Percentiles rank a stretch among this genome's conserved stretches.
Conservation (phyloP, 2,329 filamentous ascomycete genomes). For the Chalaropsis ovoidea region DNA sequence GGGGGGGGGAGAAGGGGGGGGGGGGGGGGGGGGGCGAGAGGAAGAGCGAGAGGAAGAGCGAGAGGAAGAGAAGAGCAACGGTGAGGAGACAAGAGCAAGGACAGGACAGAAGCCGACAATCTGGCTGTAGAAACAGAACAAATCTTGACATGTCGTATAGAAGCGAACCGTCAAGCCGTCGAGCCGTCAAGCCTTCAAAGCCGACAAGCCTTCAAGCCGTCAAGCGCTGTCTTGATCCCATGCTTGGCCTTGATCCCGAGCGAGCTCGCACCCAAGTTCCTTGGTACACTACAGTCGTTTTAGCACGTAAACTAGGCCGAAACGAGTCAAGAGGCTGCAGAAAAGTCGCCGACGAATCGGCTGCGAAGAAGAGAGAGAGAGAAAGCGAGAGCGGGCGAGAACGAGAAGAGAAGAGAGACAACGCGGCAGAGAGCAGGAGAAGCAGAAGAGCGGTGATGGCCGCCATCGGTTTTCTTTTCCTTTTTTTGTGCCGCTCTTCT, state of each 20-base stretch:
- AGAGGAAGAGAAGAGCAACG: not conserved
- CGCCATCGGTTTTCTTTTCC: no score
- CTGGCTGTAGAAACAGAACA: not conserved
- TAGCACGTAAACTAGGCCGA: not conserved
- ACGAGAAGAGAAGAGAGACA: not conserved
- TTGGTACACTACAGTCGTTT: not conserved
- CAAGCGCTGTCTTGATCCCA: no score
- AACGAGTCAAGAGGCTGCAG: not conserved
- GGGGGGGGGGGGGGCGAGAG: no score
- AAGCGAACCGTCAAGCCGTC: no score
- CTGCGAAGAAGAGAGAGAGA: not conserved
- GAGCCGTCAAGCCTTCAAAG: no score
- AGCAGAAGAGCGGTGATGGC: not conserved
- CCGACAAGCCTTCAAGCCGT: no score
- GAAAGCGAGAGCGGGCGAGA: not conserved
- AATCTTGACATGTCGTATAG: no score
- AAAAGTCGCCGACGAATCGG: not conserved
- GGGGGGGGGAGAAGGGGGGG: not conserved
- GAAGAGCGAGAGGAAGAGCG: no score
- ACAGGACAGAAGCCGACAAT: not conserved
- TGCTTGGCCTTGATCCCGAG: no score
- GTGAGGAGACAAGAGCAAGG: not conserved
- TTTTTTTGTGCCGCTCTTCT: not conserved
- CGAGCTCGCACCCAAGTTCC: not conserved
- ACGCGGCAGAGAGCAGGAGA: no score